These are phyloP conservation scores for Pythium myriotylum DNA, from an alignment of 352 stramenopile genomes.

Conservation along the genomic window DNA sequence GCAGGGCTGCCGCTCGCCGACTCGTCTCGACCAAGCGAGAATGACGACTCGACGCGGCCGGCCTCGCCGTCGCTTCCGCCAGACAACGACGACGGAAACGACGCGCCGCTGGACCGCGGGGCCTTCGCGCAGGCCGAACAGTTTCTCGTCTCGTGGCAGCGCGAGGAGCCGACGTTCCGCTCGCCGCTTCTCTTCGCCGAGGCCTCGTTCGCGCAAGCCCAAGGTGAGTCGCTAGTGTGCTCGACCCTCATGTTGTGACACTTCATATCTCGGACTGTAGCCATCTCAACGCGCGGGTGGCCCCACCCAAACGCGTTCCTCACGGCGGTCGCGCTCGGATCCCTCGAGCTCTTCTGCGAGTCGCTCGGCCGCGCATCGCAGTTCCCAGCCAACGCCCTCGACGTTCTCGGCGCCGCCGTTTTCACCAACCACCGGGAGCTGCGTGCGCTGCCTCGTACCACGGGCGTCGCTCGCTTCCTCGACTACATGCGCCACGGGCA, in stretches of 20 bases:
- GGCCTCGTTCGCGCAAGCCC: conserved; percentile 57
- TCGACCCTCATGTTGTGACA: conserved; percentile 7
- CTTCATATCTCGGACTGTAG: background rate
- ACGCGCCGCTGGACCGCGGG: conserved; percentile 6
- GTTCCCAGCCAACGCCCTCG: conserved; percentile 34
- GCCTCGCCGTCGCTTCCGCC: background rate
- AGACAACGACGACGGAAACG: too few species aligned
- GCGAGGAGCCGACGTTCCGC: conserved; percentile 52
- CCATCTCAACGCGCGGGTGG: conserved; percentile 30
- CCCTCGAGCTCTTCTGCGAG: conserved; percentile 47
- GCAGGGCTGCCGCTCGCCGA: background rate
- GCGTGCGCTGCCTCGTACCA: background rate
- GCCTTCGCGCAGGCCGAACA: conserved; percentile 36
- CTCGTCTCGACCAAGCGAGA: too few species aligned
- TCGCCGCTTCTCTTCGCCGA: conserved; percentile 66
- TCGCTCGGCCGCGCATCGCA: conserved; percentile 51
- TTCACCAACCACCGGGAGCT: conserved; percentile 19
- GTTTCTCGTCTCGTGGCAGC: conserved; percentile 57
- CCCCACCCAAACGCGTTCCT: conserved; percentile 57
- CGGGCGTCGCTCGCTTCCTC: conserved; percentile 32
- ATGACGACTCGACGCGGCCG: background rate
- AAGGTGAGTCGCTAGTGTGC: conserved; percentile 30
- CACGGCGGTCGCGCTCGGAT: conserved; percentile 49
- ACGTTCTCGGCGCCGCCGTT: conserved; percentile 6
- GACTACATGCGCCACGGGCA: conserved; percentile 50